Base-by-base conservation (phyloP, 352 stramenopile species). In the Phytophthora uliginosa region DNA sequence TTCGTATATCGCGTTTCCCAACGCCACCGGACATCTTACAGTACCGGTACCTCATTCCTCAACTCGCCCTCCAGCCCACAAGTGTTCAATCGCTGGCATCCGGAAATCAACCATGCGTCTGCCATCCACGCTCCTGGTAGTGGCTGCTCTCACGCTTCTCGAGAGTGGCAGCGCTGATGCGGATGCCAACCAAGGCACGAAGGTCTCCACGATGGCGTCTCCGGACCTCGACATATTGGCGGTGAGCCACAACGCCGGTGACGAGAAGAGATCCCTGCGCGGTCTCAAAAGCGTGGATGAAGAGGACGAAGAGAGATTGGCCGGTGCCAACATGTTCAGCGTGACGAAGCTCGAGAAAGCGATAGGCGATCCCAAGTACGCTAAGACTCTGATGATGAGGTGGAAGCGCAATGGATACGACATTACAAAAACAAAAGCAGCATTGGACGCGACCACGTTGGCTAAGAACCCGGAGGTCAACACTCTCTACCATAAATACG, bases 311-410 rank as follows among this genome's bases (percentile, higher is more conserved):
- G 51, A 57, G 0, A 57, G 51, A 38, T 24, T 38, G 51, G 4
- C 15, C 15, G 53, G 63, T n/a, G 22, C n/a, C 0, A 69, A 69
- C 1, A 45, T 69, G 52, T 69, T 69, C 40, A 57, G 63, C 28
- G 15, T 38, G 0, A 10, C 50, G 40, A 69, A 69, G 40, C 38
- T 69, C 20, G 28, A 56, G 17, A 10, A 50, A 20, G 63, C 63
- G 15, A 17, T 63, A 8, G 12, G 15, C 1, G 40, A 69, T 53
- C 4, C 52, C 20, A 58, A 18, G 3, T 69, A 69, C 52, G 63
- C 63, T 13, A 51, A 63, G 38, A 56, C 38, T 2, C 10, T 69
- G 63, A 63, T 45, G 31, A 31, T 2, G 40, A 63, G 63, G n/a
- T 69, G 63, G 38, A 63, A 63, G 15, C 51, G 51, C 22, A 9